Evolutionary conservation across 257 asterid species (phyloP).

Genomic region (Fraxinus quadrangulata): DNA sequence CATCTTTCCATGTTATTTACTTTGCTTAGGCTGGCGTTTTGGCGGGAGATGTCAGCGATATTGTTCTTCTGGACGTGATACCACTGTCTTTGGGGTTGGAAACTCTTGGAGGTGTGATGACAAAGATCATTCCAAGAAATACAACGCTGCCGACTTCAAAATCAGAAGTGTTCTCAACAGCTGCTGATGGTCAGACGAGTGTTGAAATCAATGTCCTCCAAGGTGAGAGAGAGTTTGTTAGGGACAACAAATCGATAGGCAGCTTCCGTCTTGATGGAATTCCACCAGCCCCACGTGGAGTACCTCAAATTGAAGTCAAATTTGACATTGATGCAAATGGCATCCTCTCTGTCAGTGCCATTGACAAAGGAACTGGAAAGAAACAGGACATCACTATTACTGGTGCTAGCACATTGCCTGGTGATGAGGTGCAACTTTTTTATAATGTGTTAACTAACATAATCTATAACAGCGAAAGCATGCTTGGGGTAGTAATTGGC

Average conservation of each 20-base stretch:
- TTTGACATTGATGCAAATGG: slow-evolving; percentile 38
- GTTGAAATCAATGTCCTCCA: slow-evolving; percentile 35
- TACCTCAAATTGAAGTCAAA: slow-evolving; percentile 52
- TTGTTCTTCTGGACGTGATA: slow-evolving; percentile 34
- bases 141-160: slow-evolving; percentile 36
- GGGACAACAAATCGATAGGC: slow-evolving; percentile 56
- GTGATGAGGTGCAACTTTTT: slow-evolving; percentile 43
- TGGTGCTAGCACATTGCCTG: slow-evolving; percentile 61
- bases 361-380: slow-evolving; percentile 58
- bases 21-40: slow-evolving; percentile 42
- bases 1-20: background rate
- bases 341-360: slow-evolving; percentile 50
- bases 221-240: slow-evolving; percentile 50
- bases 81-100: slow-evolving; percentile 43
- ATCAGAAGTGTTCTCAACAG: slow-evolving; percentile 37
- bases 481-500: too few species aligned
- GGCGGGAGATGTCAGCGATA: slow-evolving; percentile 26
- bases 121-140: slow-evolving; percentile 33
- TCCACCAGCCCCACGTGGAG: slow-evolving; percentile 59
- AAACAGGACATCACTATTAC: slow-evolving; percentile 57
- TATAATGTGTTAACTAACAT: too few species aligned
- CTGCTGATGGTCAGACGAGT: slow-evolving; percentile 30
- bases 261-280: slow-evolving; percentile 62
- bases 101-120: slow-evolving; percentile 38
- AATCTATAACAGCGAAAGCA: too few species aligned